phyloP scores from a whole-genome alignment of 192 early-diverging fungal genomes.

The Coemansia sp. region DNA sequence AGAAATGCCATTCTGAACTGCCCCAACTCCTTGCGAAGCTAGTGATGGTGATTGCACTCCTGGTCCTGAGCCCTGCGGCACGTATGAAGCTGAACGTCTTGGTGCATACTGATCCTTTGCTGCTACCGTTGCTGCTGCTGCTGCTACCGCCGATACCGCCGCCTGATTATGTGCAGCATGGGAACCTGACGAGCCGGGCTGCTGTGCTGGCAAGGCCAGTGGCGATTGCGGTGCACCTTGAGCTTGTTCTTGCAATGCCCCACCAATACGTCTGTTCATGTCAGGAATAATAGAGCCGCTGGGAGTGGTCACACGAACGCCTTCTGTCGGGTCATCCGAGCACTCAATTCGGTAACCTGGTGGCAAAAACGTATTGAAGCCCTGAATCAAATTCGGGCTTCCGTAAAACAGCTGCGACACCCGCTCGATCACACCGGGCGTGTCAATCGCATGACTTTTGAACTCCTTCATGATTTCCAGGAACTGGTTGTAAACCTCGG shows the following conservation, averaged over 20 bases:
- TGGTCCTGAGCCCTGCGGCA: slow-evolving; percentile 11
- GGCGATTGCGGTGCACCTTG: slow-evolving; percentile 20
- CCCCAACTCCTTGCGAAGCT: slow-evolving; percentile 7
- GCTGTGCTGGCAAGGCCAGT: slow-evolving; percentile 5
- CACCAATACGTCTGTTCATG: slow-evolving; percentile 28
- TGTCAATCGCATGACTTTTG: slow-evolving; percentile 94
- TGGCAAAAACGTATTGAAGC: slow-evolving; percentile 99
- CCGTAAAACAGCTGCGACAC: slow-evolving; percentile 95
- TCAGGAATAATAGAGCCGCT: slow-evolving; percentile 58
- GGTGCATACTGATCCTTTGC: slow-evolving; percentile 34
- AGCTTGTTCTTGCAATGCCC: neutral
- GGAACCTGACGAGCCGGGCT: slow-evolving; percentile 1
- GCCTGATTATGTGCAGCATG: slow-evolving; percentile 3
- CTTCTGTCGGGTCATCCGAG: slow-evolving; percentile 75
- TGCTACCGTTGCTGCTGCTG: slow-evolving; percentile 28
- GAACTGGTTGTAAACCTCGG: slow-evolving; percentile 97
- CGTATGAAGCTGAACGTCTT: slow-evolving; percentile 21
- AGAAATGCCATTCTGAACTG: neutral
- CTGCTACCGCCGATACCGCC: slow-evolving; percentile 4
- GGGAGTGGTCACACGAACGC: slow-evolving; percentile 89
- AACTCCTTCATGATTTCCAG: slow-evolving; percentile 99
- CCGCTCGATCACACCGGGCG: slow-evolving; percentile 95
- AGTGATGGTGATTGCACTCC: slow-evolving; percentile 22
- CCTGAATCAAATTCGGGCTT: slow-evolving; percentile 87
- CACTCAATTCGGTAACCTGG: slow-evolving; percentile 96